Conservation (phyloP, 805 yeast species). For the Candida schatavii region DNA sequence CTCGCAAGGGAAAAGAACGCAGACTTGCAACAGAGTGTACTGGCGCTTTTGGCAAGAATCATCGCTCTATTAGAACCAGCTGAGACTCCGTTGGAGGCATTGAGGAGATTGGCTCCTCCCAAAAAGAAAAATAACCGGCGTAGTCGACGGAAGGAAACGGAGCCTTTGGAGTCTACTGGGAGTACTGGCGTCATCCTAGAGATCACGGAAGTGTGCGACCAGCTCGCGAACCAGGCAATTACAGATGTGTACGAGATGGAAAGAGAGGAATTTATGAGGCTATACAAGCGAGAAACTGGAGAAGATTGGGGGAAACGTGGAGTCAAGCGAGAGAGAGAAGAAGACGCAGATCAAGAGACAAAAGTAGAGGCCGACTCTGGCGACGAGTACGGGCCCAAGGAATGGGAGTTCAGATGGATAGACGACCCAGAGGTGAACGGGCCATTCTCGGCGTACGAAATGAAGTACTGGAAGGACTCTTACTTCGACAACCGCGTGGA, state of each 20-base stretch:
- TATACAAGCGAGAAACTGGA: slow-evolving; percentile 22
- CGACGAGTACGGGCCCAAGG: slow-evolving; percentile 29
- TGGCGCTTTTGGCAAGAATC: slow-evolving; percentile 22
- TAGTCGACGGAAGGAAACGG: slow-evolving; percentile 4
- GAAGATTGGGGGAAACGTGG: slow-evolving; percentile 16
- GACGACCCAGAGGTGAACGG: slow-evolving; percentile 42
- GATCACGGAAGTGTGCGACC: slow-evolving; percentile 50
- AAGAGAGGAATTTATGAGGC: slow-evolving; percentile 52
- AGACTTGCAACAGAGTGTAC: slow-evolving; percentile 10
- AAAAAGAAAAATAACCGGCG: slow-evolving; percentile 17
- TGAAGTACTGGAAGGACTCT: slow-evolving; percentile 51
- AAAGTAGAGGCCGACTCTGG: slow-evolving; percentile 12
- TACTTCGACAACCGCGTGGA: slow-evolving; percentile 48
- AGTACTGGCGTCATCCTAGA: slow-evolving; percentile 22
- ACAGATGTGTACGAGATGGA: slow-evolving; percentile 49
- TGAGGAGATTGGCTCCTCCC: slow-evolving; percentile 38
- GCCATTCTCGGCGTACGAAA: slow-evolving; percentile 49
- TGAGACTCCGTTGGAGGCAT: slow-evolving; percentile 58
- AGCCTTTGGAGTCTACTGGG: slow-evolving; percentile 14
- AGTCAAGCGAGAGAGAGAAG: slow-evolving; percentile 18
- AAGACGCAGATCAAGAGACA: slow-evolving; percentile 13
- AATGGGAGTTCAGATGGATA: slow-evolving; percentile 40
- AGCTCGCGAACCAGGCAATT: slow-evolving; percentile 38
- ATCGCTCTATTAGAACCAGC: slow-evolving; percentile 51
- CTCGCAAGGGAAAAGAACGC: slow-evolving; percentile 16